Conservation (phyloP, 169 alveolate genomes). For the Cryptosporidium meleagridis region DNA sequence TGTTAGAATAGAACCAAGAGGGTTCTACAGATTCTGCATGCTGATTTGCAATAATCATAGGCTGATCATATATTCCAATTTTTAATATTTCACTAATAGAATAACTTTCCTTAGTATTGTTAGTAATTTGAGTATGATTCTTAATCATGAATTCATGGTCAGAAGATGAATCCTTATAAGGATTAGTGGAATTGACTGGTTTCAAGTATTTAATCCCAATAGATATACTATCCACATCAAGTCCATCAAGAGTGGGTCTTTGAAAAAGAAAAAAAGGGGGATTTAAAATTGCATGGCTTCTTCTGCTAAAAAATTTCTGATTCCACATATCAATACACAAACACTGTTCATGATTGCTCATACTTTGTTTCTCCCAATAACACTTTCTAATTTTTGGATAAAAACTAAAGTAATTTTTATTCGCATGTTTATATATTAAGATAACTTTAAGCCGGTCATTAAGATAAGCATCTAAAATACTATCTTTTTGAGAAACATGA, state of each 20-base stretch:
- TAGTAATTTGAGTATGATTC: background rate
- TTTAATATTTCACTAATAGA: slow-evolving; percentile 34
- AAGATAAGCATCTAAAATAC: slow-evolving; percentile 27
- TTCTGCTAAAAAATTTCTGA: slow-evolving; percentile 21
- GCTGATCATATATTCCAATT: slow-evolving; percentile 62
- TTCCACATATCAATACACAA: slow-evolving; percentile 75
- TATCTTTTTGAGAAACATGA: slow-evolving; percentile 31
- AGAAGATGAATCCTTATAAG: background rate
- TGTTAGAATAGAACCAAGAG: slow-evolving; percentile 70
- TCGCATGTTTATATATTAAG: slow-evolving; percentile 15
- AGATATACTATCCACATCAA: slow-evolving; percentile 46
- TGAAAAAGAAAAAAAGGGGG: slow-evolving; percentile 61
- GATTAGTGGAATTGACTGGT: background rate
- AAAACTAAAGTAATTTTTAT: slow-evolving; percentile 24
- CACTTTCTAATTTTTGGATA: slow-evolving; percentile 42
- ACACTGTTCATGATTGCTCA: slow-evolving; percentile 31
- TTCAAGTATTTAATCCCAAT: slow-evolving; percentile 31
- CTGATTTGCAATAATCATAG: slow-evolving; percentile 59
- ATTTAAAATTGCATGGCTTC: background rate
- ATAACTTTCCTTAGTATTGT: background rate
- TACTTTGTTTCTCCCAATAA: slow-evolving; percentile 30
- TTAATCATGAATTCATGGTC: background rate
- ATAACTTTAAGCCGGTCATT: slow-evolving; percentile 50
- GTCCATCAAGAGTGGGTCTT: slow-evolving; percentile 10
- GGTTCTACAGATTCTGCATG: slow-evolving; percentile 46